phyloP scores from a whole-genome alignment of 139 green algal species.

The Coelastrella sp. region DNA sequence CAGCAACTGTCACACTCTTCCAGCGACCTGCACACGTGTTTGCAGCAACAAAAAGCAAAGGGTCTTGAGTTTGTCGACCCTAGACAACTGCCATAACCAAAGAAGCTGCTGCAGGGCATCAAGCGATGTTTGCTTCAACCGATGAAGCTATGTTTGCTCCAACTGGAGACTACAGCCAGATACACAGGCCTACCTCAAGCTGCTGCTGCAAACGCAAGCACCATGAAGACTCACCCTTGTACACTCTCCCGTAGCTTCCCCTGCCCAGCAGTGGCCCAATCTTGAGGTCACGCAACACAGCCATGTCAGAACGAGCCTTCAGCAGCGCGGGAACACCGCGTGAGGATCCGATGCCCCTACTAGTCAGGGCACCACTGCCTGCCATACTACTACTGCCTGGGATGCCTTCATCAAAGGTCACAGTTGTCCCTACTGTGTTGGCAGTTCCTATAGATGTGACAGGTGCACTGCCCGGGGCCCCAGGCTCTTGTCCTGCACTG shows the following conservation, averaged over 20 bases:
- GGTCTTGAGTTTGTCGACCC: too few species aligned
- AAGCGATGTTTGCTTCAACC: too few species aligned
- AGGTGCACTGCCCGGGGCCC: neutral
- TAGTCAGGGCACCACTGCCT: neutral
- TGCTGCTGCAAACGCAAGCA: neutral
- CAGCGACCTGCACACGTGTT: constrained; percentile 23
- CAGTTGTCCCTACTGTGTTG: neutral
- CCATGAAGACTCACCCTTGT: constrained; percentile 30
- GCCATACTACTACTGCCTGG: neutral
- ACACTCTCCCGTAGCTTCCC: constrained; percentile 44
- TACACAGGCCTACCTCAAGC: too few species aligned
- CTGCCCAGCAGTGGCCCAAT: constrained; percentile 44
- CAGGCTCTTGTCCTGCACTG: neutral
- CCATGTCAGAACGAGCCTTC: constrained; percentile 4
- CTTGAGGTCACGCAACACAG: constrained; percentile 34
- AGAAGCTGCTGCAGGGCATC: too few species aligned
- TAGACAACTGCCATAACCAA: too few species aligned
- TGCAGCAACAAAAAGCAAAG: neutral
- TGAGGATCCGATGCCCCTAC: neutral
- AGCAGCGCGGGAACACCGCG: neutral
- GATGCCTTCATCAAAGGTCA: neutral
- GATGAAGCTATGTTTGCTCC: too few species aligned
- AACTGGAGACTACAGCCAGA: too few species aligned
- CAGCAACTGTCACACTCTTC: constrained; percentile 32
- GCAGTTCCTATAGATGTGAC: neutral